These are phyloP conservation scores for Anacardium occidentale DNA, from an alignment of 345 rosid species.

Conservation along the genomic window DNA sequence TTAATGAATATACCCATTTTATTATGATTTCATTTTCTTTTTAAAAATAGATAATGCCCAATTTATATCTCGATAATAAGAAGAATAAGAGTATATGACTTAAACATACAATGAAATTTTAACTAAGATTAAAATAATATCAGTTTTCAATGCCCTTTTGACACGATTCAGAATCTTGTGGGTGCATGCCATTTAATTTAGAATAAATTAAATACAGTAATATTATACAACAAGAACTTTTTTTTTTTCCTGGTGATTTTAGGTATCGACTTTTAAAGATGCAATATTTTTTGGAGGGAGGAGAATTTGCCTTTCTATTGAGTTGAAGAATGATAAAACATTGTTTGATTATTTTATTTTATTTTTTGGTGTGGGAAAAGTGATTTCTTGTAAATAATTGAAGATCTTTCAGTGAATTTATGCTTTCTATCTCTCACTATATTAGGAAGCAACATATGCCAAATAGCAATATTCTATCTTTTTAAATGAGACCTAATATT, in stretches of 20 bases:
- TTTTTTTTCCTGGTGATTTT: conserved; percentile 23
- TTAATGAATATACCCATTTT: too few species aligned
- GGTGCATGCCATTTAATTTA: conserved; percentile 1
- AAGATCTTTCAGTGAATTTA: conserved; percentile 28
- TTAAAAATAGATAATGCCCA: too few species aligned
- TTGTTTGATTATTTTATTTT: neutral
- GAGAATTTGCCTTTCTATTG: conserved; percentile 1
- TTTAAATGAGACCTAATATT: too few species aligned
- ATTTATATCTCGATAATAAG: too few species aligned
- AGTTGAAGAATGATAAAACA: neutral
- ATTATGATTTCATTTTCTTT: too few species aligned
- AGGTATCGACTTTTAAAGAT: conserved; percentile 24
- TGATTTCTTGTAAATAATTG: conserved; percentile 25
- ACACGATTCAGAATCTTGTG: conserved; percentile 27
- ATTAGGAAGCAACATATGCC: conserved; percentile 28
- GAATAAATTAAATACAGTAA: conserved; percentile 1
- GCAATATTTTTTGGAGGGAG: conserved; percentile 21
- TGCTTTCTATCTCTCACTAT: conserved; percentile 21
- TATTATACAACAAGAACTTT: conserved; percentile 3
- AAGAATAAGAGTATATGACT: too few species aligned
- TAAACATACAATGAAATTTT: too few species aligned
- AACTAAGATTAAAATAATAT: too few species aligned
- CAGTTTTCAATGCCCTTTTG: neutral
- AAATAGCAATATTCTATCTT: conserved; percentile 19
- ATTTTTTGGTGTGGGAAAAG: conserved; percentile 8